Evolutionary conservation across 2,329 filamentous ascomycete genomes (phyloP).

Genomic region (Niveomyces coronatus): DNA sequence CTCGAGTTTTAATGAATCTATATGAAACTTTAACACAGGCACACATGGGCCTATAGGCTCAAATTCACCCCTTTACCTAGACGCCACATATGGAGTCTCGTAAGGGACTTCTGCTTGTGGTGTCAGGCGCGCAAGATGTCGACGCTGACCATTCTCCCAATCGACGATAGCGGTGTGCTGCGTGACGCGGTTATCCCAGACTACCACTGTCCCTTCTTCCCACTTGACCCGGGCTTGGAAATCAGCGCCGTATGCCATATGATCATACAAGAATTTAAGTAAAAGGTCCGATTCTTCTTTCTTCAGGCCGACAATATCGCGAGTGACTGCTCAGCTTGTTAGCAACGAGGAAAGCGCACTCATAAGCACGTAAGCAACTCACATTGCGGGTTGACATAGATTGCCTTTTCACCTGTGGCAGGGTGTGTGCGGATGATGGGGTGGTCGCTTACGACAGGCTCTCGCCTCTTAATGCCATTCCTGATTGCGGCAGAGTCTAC

Average conservation of each 20-base stretch:
- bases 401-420: constrained; percentile 64
- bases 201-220: constrained; percentile 62
- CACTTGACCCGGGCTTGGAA: constrained; percentile 59
- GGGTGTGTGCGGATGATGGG: constrained; percentile 69
- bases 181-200: constrained; percentile 73
- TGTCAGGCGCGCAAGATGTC: constrained; percentile 66
- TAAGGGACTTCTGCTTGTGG: constrained; percentile 54
- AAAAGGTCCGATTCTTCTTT: constrained; percentile 68
- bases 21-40: too few relatives aligned
- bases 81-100: constrained; percentile 9
- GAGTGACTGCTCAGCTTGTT: constrained; percentile 44
- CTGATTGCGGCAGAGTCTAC: constrained; percentile 50
- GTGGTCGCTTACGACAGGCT: constrained; percentile 60
- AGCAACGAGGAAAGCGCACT: background rate
- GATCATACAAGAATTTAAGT: constrained; percentile 52
- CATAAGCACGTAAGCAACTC: constrained; percentile 20
- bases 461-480: constrained; percentile 60
- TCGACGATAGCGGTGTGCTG: constrained; percentile 65
- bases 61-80: background rate
- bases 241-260: constrained; percentile 41
- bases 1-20: background rate
- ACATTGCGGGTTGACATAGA: constrained; percentile 72
- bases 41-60: background rate
- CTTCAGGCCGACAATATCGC: constrained; percentile 66
- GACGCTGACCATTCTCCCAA: constrained; percentile 61